These are phyloP conservation scores for Lycium barbarum DNA, from an alignment of 257 asterid genomes.

Conservation along the genomic window DNA sequence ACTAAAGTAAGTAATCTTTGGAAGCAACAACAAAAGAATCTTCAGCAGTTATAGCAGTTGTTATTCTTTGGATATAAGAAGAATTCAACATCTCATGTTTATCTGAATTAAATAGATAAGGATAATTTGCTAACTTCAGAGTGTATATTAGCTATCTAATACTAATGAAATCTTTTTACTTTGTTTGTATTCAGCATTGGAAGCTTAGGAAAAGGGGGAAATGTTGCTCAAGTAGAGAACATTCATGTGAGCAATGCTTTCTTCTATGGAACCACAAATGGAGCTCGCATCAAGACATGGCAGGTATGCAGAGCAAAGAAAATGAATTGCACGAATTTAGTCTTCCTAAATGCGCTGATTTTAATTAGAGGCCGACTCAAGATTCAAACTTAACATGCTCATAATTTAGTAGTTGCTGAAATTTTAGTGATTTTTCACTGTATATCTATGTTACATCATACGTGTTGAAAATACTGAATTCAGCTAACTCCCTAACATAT, in stretches of 20 bases:
- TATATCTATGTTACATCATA: neutral
- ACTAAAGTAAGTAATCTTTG: neutral
- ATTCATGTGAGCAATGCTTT: conserved; percentile 49
- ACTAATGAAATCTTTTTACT: neutral
- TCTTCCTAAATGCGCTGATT: too few species aligned
- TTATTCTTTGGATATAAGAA: neutral
- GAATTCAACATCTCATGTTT: neutral
- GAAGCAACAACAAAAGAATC: neutral
- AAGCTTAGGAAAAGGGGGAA: conserved; percentile 71
- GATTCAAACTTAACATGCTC: too few species aligned
- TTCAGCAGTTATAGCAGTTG: neutral
- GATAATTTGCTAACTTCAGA: too few species aligned
- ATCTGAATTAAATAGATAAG: neutral
- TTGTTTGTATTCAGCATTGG: conserved; percentile 58
- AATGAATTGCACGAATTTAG: too few species aligned
- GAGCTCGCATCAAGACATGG: conserved; percentile 95
- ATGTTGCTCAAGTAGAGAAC: conserved; percentile 59
- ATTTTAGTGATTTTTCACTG: neutral
- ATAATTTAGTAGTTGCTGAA: too few species aligned
- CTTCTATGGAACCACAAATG: conserved; percentile 73
- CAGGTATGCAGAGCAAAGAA: too few species aligned
- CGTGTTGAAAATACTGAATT: neutral
- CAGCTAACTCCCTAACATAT: neutral
- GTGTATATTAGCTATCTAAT: neutral
- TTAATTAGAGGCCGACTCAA: too few species aligned